phyloP scores from a whole-genome alignment of 805 yeast species.

The Candida silvicultrix region DNA sequence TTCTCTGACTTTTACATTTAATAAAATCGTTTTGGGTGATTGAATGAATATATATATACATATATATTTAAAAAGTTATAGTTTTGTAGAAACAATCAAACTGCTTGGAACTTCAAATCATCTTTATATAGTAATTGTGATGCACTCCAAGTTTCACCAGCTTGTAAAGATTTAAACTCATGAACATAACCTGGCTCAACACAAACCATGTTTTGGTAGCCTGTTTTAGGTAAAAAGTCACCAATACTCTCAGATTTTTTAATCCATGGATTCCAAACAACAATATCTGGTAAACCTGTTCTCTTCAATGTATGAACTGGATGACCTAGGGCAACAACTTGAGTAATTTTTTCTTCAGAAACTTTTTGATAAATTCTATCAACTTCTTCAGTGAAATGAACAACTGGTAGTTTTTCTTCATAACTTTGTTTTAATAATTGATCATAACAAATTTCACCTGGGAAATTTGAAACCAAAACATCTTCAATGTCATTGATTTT shows the following conservation, averaged over 20 bases:
- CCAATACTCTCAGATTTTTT: constrained; percentile 75
- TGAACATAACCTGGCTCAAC: constrained; percentile 90
- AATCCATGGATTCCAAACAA: constrained; percentile 98
- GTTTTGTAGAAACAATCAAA: constrained; percentile 17
- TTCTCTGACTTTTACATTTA: too few species aligned
- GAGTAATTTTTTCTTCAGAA: constrained; percentile 45
- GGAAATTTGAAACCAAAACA: constrained; percentile 68
- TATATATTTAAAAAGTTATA: background rate
- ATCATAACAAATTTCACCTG: constrained; percentile 68
- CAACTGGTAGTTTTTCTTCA: constrained; percentile 68
- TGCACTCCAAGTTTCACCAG: constrained; percentile 76
- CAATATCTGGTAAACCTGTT: constrained; percentile 56
- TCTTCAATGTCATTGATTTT: constrained; percentile 72
- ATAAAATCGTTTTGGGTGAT: too few species aligned
- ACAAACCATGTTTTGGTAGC: constrained; percentile 85
- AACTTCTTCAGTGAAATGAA: constrained; percentile 67
- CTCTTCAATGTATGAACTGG: constrained; percentile 66
- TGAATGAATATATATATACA: too few species aligned
- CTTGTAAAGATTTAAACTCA: constrained; percentile 52
- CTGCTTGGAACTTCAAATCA: constrained; percentile 53
- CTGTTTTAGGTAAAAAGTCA: constrained; percentile 83
- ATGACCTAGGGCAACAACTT: constrained; percentile 64
- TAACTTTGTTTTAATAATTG: constrained; percentile 62
- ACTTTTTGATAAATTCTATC: constrained; percentile 79
- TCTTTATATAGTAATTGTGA: constrained; percentile 55